Evolutionary conservation across 2,329 filamentous ascomycete genomes (phyloP), one percentile per base, ranked within the genome.

Genomic region (Thielaviopsis euricoi): DNA sequence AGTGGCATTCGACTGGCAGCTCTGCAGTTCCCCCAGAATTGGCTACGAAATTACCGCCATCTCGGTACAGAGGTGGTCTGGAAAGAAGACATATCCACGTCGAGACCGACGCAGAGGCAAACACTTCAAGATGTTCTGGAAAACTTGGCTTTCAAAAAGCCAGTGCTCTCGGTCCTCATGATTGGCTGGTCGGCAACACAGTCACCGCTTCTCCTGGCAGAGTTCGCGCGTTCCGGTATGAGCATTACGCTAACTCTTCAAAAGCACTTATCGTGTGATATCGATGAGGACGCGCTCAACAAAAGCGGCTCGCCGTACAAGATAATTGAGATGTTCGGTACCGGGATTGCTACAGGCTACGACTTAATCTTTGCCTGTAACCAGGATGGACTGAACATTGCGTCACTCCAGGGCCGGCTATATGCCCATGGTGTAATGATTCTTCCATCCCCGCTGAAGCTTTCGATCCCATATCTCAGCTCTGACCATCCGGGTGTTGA

Each of bases 61-160:
- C 67, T 80, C 1, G 77, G 74, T 58, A 74, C 73, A 2, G 67
- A 76, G 61, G 68, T 80, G 53, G 61, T 70, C 2, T 80, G 77
- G 77, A 67, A 72, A 21, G 65, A 71, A 56, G 70, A 76, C 56
- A 62, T 66, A 6, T 57, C 62, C 2, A 69, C 64, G 10, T 61
- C 66, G 0, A 60, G 60, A 1, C 61, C 66, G 0, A n/a, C 21
- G 17, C 25, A 2, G 7, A 33, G 25, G 10, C 52, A 22, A 21
- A 13, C 62, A 7, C 56, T 70, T 7, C 55, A 56, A 1, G 62
- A 67, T 0, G 61, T 73, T 13, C 57, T 74, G 0, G 61, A 64
- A 0, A 58, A 70, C 0, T 60, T 73, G 19, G 68, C 68, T 1
- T 71, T 74, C 64, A 74, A 74, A 57, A 66, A 67, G 4, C 69